Evolutionary conservation across 1,284 basidiomycete genomes (phyloP).

Genomic region (Sanguinoderma infundibulare): DNA sequence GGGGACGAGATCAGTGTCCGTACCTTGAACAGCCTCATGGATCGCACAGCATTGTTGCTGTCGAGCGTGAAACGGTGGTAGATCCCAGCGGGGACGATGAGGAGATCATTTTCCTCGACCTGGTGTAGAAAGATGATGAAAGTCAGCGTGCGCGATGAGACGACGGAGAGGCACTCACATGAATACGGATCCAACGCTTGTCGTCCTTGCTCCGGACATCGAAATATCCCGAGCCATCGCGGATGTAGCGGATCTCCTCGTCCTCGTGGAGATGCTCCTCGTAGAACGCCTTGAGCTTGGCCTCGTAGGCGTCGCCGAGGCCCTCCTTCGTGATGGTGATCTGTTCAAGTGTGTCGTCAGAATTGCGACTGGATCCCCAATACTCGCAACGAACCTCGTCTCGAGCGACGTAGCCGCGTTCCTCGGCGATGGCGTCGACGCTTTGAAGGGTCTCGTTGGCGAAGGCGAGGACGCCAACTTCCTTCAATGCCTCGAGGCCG

Average conservation of each 20-base stretch:
- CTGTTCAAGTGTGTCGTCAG: neutral
- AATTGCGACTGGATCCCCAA: neutral
- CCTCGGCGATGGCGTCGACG: neutral
- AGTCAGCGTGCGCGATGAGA: neutral
- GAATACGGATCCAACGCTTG: neutral
- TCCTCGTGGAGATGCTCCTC: constrained; percentile 82
- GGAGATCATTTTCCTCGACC: constrained; percentile 70
- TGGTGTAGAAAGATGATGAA: neutral
- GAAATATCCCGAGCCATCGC: constrained; percentile 84
- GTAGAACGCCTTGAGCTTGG: neutral
- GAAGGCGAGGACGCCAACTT: constrained; percentile 1
- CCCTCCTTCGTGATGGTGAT: neutral
- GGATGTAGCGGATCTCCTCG: constrained; percentile 88
- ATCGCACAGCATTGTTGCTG: constrained; percentile 66
- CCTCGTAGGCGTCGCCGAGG: neutral
- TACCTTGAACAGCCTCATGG: constrained; percentile 81
- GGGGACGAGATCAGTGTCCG: constrained; percentile 3
- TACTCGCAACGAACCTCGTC: neutral
- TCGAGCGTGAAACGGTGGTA: constrained; percentile 90
- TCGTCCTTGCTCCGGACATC: constrained; percentile 71
- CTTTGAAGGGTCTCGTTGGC: neutral
- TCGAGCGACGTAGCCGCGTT: neutral
- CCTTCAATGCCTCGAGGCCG: neutral
- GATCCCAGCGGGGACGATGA: constrained; percentile 79
- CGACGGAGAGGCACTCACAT: neutral